Evolutionary conservation across 129 eudicot species (phyloP), one percentile per base, ranked within the genome.

Genomic region (Pittosporum tobira): DNA sequence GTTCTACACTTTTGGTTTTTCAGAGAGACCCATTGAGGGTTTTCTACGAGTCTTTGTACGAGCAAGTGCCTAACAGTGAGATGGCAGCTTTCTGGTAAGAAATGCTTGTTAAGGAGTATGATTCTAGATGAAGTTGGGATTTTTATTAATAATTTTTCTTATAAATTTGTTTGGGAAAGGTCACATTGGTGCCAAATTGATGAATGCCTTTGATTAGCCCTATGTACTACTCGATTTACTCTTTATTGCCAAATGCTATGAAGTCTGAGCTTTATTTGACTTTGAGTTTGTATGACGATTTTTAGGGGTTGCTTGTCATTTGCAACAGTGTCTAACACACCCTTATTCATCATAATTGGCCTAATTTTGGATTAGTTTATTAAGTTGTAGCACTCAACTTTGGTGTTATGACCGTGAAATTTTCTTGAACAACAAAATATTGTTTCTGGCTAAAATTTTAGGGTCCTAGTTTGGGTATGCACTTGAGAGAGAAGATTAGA

Each of bases 1-100:
- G 31, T 21, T 48, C 49, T 36, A 8, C 23, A 20, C 18, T 59
- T 61, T 63, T 63, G 20, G 25, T 30, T 36, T 78, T 79, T 52
- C 79, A 89, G 97, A 85, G 97, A 82, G 97, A 89, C 58, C 85
- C 97, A 1, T 72, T 82, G 78, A 82, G 95, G 78, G 85, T 89
- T 75, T 89, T 89, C 78, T 89, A 89, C 51, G 88, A 89, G 69
- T 54, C 78, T 34, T 75, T 89, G 72, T 63, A 82, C 71, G 10
- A 66, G 43, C 94, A 89, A 69, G 79, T 77, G 68, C 93, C 93
- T 26, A 52, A 22, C 31, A 89, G 97, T 50, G 97, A 89, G 43
- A 79, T 89, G 90, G 97, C 97, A 46, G 84, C 87, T 40, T 48
- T 89, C 54, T 89, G 97, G 97, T 89, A 70, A 70, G 79, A 31